Base-by-base conservation (phyloP, 2,329 filamentous ascomycete genomes). In the Colletotrichum melonis region DNA sequence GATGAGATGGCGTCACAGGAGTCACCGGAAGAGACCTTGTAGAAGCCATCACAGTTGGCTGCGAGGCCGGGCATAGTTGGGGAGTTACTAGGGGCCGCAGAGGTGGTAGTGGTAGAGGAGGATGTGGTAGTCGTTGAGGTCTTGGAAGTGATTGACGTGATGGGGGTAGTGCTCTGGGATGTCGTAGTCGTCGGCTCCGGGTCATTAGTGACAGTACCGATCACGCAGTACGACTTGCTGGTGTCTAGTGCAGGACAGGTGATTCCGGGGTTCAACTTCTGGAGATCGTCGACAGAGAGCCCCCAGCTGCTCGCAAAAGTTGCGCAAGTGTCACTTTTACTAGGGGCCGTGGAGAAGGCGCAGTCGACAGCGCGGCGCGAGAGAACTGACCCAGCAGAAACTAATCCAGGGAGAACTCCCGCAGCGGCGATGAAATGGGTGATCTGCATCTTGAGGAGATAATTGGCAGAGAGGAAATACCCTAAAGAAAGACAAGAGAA, bases 21-120 rank as follows among this genome's bases (percentile, higher is more conserved):
- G n/a, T 67, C 69, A n/a, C 69, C 69, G 2, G 56, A 56, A 19
- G 55, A 16, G 46, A 72, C 32, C 22, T 57, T 42, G 69, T 72
- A 67, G 32, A 52, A 67, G 22, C 49, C 32, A n/a, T 72, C 52
- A 38, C 58, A 72, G 63, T 67, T 67, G 11, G 38, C 8, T 28
- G 32, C 60, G 9, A 49, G 28, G 28, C 67, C 59, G n/a, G 59
- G 54, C 60, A 63, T 63, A 11, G 22, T 19, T 3, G 68, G 68
- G 22, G 68, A 71, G 24, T 26, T 28, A 42, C 11, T 65, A 1
- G 68, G 38, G n/a, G 12, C 42, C 5, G 52, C 16, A 16, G 54
- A 55, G 11, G 35, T n/a, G 22, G 59, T 28, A 6, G 59, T 63
- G 12, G 35, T 63, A 19, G 30, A 49, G 14, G 59, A 11, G 30